Percentiles rank a stretch among this genome's conserved stretches.
phyloP scores from a whole-genome alignment of 1,284 basidiomycete genomes.

The Mycosarcoma maydis region DNA sequence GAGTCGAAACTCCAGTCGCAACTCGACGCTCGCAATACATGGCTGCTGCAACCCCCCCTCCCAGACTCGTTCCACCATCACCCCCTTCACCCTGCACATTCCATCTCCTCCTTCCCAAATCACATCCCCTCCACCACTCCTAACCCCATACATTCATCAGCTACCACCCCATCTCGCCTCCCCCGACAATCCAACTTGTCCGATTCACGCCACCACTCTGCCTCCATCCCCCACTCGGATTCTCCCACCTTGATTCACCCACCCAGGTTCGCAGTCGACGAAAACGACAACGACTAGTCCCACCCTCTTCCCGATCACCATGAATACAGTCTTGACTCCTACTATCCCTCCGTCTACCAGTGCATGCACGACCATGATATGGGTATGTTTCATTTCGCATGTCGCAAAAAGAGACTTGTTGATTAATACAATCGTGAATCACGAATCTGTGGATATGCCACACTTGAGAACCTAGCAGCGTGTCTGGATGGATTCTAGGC shows the following conservation, averaged over 20 bases:
- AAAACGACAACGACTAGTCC: slow-evolving; percentile 13
- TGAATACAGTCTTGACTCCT: slow-evolving; percentile 3
- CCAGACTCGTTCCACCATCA: not conserved
- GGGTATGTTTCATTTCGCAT: slow-evolving; percentile 25
- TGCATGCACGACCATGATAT: too few relatives aligned
- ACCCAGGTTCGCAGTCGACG: slow-evolving; percentile 29
- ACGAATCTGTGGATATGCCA: too few relatives aligned
- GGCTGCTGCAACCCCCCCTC: slow-evolving; percentile 11
- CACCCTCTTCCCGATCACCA: too few relatives aligned
- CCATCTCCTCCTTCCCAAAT: too few relatives aligned
- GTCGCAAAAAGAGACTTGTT: too few relatives aligned
- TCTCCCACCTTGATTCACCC: slow-evolving; percentile 1
- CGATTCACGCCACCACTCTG: slow-evolving; percentile 36
- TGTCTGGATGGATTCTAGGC: not conserved
- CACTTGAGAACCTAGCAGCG: not conserved
- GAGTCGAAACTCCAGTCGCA: slow-evolving; percentile 23
- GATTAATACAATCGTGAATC: too few relatives aligned
- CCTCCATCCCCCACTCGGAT: not conserved
- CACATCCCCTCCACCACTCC: too few relatives aligned
- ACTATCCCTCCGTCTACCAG: too few relatives aligned
- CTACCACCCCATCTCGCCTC: too few relatives aligned
- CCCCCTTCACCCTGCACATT: too few relatives aligned
- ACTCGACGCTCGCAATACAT: slow-evolving; percentile 11
- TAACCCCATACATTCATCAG: too few relatives aligned
- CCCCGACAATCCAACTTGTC: slow-evolving; percentile 33